phyloP scores from a whole-genome alignment of 345 rosid species.

The Eucalyptus sp. region DNA sequence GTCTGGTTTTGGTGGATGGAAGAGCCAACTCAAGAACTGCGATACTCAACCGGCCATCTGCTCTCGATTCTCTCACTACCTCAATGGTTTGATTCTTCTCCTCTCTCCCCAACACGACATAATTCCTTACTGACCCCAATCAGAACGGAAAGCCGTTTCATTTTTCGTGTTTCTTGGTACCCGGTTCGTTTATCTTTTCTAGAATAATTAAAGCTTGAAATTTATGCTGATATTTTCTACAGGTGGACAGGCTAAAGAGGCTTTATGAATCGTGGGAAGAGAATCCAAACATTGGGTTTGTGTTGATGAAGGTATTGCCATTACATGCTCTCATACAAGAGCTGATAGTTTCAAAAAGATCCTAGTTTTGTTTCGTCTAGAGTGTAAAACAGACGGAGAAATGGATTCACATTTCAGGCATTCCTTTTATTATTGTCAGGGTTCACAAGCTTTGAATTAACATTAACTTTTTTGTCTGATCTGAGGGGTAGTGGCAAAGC shows the following conservation, averaged over 20 bases:
- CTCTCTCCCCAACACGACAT: too few species aligned
- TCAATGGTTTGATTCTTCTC: too few species aligned
- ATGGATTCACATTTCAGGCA: background rate
- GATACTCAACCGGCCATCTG: too few species aligned
- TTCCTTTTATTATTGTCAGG: background rate
- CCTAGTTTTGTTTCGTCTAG: background rate
- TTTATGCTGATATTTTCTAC: background rate
- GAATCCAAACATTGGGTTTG: conserved; percentile 73
- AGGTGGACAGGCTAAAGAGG: conserved; percentile 64
- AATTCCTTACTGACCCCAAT: too few species aligned
- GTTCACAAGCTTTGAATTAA: too few species aligned
- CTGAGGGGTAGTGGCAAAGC: conserved; percentile 72
- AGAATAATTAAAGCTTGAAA: background rate
- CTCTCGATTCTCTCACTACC: too few species aligned
- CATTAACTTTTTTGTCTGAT: background rate
- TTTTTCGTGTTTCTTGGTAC: background rate
- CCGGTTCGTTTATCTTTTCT: background rate
- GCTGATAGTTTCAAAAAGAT: background rate
- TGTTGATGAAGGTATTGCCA: conserved; percentile 63
- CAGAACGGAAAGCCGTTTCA: too few species aligned
- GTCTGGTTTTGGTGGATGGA: too few species aligned
- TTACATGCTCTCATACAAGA: background rate
- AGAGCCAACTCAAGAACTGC: too few species aligned
- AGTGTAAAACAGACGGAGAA: too few species aligned
- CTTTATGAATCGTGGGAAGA: conserved; percentile 95